Evolutionary conservation across 2,329 filamentous ascomycete species (phyloP).

Genomic region (Venturia asperata): DNA sequence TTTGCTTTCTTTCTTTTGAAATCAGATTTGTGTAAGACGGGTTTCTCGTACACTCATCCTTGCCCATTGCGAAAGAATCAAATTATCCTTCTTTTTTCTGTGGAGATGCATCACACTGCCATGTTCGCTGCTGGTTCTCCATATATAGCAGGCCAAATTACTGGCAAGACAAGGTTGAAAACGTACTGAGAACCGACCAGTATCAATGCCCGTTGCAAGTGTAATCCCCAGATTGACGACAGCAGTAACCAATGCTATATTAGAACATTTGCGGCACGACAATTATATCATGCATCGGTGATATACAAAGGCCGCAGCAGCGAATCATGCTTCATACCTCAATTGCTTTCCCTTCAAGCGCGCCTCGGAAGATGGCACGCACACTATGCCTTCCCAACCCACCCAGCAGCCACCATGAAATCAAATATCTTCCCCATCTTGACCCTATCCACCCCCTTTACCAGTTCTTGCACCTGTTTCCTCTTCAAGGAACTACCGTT

Average conservation of each 20-base stretch:
- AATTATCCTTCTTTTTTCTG: too few relatives aligned
- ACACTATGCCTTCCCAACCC: constrained; percentile 64
- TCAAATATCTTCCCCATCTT: constrained; percentile 86
- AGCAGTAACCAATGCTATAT: neutral
- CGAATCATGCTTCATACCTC: neutral
- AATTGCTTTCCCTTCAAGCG: neutral
- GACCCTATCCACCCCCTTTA: constrained; percentile 64
- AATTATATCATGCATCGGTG: neutral
- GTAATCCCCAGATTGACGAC: too few relatives aligned
- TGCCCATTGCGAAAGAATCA: too few relatives aligned
- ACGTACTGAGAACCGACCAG: too few relatives aligned
- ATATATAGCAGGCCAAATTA: too few relatives aligned
- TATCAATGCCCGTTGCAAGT: too few relatives aligned
- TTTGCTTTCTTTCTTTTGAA: too few relatives aligned
- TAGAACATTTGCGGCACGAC: neutral
- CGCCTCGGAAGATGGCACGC: neutral
- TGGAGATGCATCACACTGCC: neutral
- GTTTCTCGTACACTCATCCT: too few relatives aligned
- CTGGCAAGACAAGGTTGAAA: too few relatives aligned
- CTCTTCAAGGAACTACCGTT: constrained; percentile 84
- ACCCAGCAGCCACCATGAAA: constrained; percentile 87
- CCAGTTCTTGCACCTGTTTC: constrained; percentile 85
- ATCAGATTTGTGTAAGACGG: too few relatives aligned
- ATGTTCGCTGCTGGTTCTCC: neutral
- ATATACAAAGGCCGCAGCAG: neutral